phyloP scores from a whole-genome alignment of 129 eudicot species.

The Arctium minus region DNA sequence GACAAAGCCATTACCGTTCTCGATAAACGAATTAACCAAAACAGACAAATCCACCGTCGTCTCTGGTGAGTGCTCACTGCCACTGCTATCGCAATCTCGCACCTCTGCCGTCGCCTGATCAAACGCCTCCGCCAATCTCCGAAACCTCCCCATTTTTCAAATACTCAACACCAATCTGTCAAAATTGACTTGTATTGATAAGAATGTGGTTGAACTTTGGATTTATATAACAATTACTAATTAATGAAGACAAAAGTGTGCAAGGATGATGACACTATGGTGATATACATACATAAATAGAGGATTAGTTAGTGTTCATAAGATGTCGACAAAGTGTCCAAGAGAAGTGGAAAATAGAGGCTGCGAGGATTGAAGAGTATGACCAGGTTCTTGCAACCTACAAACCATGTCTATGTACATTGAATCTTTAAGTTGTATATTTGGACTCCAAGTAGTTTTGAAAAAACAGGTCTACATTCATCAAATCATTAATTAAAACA shows the following conservation, averaged over 20 bases:
- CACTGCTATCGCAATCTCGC: slow-evolving; percentile 47
- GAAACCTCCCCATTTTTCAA: slow-evolving; percentile 39
- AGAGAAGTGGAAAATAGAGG: slow-evolving; percentile 17
- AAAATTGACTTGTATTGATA: not conserved
- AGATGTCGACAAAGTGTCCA: not conserved
- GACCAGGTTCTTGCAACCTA: slow-evolving; percentile 34
- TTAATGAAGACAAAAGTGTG: not conserved
- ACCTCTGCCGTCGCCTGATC: slow-evolving; percentile 37
- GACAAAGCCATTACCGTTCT: slow-evolving; percentile 27
- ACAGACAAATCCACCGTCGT: slow-evolving; percentile 50
- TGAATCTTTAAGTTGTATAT: not conserved
- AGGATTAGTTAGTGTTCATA: no score
- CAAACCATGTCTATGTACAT: slow-evolving; percentile 15
- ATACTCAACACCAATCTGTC: slow-evolving; percentile 11
- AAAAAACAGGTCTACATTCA: no score
- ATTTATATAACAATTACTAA: slow-evolving; percentile 1
- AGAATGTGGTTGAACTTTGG: not conserved
- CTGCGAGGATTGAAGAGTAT: not conserved
- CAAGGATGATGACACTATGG: slow-evolving; percentile 32
- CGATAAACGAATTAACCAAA: slow-evolving; percentile 68
- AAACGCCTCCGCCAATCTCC: slow-evolving; percentile 67
- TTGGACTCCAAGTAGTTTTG: no score
- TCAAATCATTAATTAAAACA: no score
- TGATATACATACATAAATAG: slow-evolving; percentile 11
- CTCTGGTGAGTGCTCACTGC: slow-evolving; percentile 62